phyloP scores from a whole-genome alignment of 805 yeast genomes.

The Pichia californica region DNA sequence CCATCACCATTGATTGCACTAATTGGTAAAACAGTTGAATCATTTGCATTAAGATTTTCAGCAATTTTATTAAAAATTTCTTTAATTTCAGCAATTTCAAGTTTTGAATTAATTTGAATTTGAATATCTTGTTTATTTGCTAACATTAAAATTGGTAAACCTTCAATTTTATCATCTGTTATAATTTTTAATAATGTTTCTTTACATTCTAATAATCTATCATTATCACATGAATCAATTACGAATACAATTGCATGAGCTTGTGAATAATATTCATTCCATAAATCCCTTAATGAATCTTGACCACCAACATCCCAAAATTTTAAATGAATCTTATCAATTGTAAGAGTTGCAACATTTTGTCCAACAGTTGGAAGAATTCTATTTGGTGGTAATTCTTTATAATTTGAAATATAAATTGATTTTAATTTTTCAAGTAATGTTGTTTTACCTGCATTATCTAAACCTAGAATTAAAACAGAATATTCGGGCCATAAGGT shows the following conservation, averaged over 20 bases:
- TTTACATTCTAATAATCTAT: constrained; percentile 76
- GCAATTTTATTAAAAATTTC: constrained; percentile 79
- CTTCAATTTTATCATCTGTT: constrained; percentile 54
- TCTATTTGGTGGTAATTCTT: constrained; percentile 45
- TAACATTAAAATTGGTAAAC: constrained; percentile 87
- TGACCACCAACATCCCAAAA: constrained; percentile 99
- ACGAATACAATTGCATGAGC: constrained; percentile 92
- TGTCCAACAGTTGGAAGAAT: constrained; percentile 95
- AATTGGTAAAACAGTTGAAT: constrained; percentile 82
- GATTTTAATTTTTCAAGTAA: constrained; percentile 61
- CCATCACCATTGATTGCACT: constrained; percentile 84
- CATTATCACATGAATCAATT: constrained; percentile 85
- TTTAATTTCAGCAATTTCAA: constrained; percentile 76
- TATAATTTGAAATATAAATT: constrained; percentile 41
- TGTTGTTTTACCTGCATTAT: constrained; percentile 94
- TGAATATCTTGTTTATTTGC: constrained; percentile 90
- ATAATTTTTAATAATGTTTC: constrained; percentile 55
- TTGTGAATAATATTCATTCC: constrained; percentile 79
- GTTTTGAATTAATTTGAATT: constrained; percentile 39
- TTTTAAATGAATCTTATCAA: constrained; percentile 46
- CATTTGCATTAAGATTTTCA: constrained; percentile 82
- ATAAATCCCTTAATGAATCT: constrained; percentile 70
- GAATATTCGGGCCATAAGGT: constrained; percentile 66
- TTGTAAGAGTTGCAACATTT: constrained; percentile 51
- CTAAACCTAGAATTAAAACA: constrained; percentile 78